Conservation (phyloP, 2,329 filamentous ascomycete genomes). For the Dothistroma septosporum region DNA sequence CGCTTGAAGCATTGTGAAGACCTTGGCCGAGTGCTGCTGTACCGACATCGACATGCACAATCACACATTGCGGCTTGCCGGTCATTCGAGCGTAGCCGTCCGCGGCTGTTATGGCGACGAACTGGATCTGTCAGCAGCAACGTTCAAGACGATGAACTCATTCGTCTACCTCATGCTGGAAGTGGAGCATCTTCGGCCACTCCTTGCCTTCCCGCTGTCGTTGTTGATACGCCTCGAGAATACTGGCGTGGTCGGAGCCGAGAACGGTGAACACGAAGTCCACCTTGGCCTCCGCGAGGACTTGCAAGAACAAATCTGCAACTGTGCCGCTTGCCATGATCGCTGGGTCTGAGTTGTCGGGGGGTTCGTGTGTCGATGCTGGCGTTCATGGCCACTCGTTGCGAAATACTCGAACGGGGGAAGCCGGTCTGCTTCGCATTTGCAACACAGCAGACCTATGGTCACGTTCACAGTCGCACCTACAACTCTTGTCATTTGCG, state of each 20-base stretch:
- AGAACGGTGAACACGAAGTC: slow-evolving; percentile 59
- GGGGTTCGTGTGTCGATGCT: no score
- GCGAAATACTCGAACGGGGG: neutral
- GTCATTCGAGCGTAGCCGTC: slow-evolving; percentile 70
- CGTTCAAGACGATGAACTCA: neutral
- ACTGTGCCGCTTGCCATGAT: slow-evolving; percentile 5
- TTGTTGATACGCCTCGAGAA: slow-evolving; percentile 71
- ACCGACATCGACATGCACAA: slow-evolving; percentile 75
- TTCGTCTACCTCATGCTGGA: slow-evolving; percentile 63
- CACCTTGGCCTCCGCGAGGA: slow-evolving; percentile 37
- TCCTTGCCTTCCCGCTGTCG: slow-evolving; percentile 61
- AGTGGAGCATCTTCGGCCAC: slow-evolving; percentile 68
- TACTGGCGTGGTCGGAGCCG: slow-evolving; percentile 66
- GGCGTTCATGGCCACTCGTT: no score
- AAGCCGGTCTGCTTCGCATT: neutral
- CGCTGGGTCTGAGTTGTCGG: neutral
- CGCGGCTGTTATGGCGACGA: slow-evolving; percentile 77
- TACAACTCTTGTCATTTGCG: neutral
- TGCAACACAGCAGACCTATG: neutral
- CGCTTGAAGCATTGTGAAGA: slow-evolving; percentile 70
- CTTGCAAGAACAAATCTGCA: slow-evolving; percentile 18
- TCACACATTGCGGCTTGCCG: slow-evolving; percentile 65
- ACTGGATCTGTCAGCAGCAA: slow-evolving; percentile 45
- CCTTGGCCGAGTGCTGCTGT: slow-evolving; percentile 71
- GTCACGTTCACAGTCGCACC: neutral